A percentile compares a stretch with the other conserved stretches of the same genome.
Conservation (phyloP, 306 rosid species). For the Dalbergia cultrata region DNA sequence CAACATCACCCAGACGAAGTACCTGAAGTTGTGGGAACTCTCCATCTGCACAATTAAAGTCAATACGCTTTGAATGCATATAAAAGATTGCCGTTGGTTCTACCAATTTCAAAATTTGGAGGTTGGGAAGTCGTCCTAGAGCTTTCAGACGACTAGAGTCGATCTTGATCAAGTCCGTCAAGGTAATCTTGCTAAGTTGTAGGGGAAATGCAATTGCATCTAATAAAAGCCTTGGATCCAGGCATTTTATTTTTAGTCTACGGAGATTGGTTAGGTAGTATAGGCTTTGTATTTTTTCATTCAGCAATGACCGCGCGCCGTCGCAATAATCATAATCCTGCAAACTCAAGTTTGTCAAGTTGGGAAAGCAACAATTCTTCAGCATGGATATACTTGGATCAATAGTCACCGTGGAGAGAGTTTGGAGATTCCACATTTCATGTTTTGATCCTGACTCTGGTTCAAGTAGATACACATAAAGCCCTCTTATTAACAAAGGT, state of each 20-base stretch:
- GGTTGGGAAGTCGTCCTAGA: slow-evolving; percentile 5
- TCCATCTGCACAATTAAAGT: neutral
- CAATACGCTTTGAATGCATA: too few species aligned
- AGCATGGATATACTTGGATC: neutral
- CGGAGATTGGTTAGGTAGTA: neutral
- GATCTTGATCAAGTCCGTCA: neutral
- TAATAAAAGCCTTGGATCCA: neutral
- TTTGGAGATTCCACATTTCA: slow-evolving; percentile 9
- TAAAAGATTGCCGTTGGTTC: accelerated
- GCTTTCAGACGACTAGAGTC: neutral
- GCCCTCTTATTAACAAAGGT: neutral
- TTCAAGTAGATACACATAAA: too few species aligned
- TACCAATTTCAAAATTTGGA: slow-evolving; percentile 19
- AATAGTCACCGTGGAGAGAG: neutral
- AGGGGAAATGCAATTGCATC: neutral
- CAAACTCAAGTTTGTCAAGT: slow-evolving; percentile 34
- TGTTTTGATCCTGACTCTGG: too few species aligned
- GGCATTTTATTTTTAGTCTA: neutral
- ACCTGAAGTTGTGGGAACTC: slow-evolving; percentile 8
- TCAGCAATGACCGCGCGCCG: neutral
- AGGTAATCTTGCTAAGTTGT: slow-evolving; percentile 7
- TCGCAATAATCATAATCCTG: neutral
- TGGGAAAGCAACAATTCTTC: neutral
- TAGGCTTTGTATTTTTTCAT: neutral
- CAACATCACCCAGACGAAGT: neutral